phyloP scores from a whole-genome alignment of 768 basidiomycete genomes.

The Trametes maxima region DNA sequence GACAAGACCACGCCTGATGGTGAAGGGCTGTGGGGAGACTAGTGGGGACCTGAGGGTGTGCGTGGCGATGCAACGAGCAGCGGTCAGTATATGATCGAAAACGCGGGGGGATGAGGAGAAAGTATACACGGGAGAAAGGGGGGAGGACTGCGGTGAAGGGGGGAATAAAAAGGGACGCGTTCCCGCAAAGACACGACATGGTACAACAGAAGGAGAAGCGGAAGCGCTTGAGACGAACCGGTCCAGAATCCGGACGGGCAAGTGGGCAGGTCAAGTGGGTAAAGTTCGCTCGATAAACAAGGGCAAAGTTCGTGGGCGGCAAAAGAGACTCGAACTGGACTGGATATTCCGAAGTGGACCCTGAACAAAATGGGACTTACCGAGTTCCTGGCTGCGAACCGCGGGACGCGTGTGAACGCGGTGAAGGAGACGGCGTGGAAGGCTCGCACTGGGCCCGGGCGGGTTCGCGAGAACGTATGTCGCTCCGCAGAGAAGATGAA shows the following conservation, averaged over 20 bases:
- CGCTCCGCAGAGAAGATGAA: constrained; percentile 23
- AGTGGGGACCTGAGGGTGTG: constrained; percentile 23
- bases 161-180: constrained; percentile 18
- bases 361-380: constrained; percentile 21
- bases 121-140: constrained; percentile 21
- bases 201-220: constrained; percentile 15
- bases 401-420: constrained; percentile 25
- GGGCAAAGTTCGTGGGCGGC: constrained; percentile 17
- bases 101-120: constrained; percentile 12
- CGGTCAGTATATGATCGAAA: constrained; percentile 21
- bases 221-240: constrained; percentile 16
- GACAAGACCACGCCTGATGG: constrained; percentile 27
- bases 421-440: constrained; percentile 26
- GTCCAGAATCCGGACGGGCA: constrained; percentile 20
- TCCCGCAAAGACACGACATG: constrained; percentile 14
- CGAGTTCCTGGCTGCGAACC: constrained; percentile 17
- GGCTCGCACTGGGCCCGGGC: constrained; percentile 20
- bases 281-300: constrained; percentile 17
- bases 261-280: constrained; percentile 16
- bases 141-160: constrained; percentile 20
- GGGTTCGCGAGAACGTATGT: constrained; percentile 9
- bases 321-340: constrained; percentile 24
- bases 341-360: constrained; percentile 11
- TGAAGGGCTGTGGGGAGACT: constrained; percentile 21
- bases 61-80: constrained; percentile 4